These are phyloP conservation scores for Pistacia atlantica DNA, from an alignment of 345 rosid genomes.

Conservation along the genomic window DNA sequence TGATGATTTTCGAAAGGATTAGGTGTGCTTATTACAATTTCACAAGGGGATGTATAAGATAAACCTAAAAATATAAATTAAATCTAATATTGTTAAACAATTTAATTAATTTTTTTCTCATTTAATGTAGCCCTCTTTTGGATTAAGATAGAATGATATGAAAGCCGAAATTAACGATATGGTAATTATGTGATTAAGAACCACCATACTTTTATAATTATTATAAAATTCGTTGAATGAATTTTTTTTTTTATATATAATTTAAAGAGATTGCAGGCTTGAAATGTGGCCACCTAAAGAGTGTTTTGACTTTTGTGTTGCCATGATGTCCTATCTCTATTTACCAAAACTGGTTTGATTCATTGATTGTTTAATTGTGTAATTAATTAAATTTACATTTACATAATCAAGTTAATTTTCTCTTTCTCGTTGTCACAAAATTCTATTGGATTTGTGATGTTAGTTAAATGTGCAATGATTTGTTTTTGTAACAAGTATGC, in stretches of 20 bases:
- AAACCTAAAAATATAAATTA: too few relatives aligned
- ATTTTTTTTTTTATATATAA: too few relatives aligned
- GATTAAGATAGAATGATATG: not conserved
- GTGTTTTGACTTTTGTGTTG: not conserved
- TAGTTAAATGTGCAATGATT: conserved; percentile 1
- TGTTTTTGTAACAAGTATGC: not conserved
- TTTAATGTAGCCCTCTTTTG: too few relatives aligned
- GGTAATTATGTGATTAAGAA: not conserved
- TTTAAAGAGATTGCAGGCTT: not conserved
- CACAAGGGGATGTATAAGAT: too few relatives aligned
- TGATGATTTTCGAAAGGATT: too few relatives aligned
- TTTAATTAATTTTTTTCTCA: too few relatives aligned
- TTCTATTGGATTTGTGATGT: conserved; percentile 3
- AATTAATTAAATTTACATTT: not conserved
- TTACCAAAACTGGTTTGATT: not conserved
- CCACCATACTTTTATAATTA: not conserved
- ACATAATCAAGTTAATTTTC: not conserved
- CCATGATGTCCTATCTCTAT: not conserved
- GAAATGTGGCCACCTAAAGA: not conserved
- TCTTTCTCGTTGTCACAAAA: not conserved
- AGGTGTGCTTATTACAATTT: too few relatives aligned
- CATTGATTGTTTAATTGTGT: not conserved
- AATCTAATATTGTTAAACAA: too few relatives aligned
- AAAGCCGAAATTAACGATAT: too few relatives aligned
- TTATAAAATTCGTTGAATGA: not conserved